phyloP scores from a whole-genome alignment of 257 asterid species.

The Solanum chilense region DNA sequence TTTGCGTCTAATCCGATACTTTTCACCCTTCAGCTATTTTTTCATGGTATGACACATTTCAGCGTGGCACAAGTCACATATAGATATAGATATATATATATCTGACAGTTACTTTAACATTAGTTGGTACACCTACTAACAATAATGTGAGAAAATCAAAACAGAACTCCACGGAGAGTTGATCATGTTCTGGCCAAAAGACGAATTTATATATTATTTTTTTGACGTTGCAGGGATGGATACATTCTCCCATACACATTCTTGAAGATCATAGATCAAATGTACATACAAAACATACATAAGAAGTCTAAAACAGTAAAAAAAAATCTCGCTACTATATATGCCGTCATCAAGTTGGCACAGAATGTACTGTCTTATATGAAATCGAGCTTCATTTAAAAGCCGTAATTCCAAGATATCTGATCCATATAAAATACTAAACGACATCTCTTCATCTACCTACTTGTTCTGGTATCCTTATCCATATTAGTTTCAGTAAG shows the following conservation, averaged over 20 bases:
- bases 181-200: not conserved
- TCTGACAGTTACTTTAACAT: not conserved
- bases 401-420: not conserved
- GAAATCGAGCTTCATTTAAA: not conserved
- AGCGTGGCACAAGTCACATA: not conserved
- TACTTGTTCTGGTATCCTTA: not conserved
- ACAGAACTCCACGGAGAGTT: not conserved
- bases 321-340: not conserved
- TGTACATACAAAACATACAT: not conserved
- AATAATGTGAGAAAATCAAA: not conserved
- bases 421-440: not conserved
- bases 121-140: not conserved
- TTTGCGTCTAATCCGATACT: not conserved
- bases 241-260: not conserved
- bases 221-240: not conserved
- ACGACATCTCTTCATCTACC: not conserved
- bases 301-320: not conserved
- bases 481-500: conserved; percentile 8
- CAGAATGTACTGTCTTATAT: not conserved
- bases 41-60: not conserved
- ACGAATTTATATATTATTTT: not conserved
- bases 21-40: not conserved
- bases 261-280: not conserved
- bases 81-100: not conserved
- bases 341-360: not conserved